A percentile compares a stretch with the other conserved stretches of the same genome.
These are phyloP conservation scores for Carnegiea gigantea DNA, from an alignment of 179 eudicot genomes.

Conservation along the genomic window DNA sequence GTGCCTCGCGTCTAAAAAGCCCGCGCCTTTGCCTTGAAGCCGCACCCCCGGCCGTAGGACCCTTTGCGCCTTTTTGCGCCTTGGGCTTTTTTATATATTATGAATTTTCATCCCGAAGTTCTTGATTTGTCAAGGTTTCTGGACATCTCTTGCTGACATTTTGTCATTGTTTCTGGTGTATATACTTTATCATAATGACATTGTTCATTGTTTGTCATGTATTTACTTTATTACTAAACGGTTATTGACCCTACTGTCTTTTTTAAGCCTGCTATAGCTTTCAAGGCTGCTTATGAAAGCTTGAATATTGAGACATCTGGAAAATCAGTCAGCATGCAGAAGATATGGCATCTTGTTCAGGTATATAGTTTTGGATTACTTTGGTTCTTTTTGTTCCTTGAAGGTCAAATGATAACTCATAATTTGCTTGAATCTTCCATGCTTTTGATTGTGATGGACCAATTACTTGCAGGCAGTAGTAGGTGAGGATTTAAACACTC, in stretches of 20 bases:
- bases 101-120: too few relatives aligned
- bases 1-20: too few relatives aligned
- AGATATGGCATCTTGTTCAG: constrained; percentile 95
- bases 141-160: background rate
- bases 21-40: too few relatives aligned
- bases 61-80: too few relatives aligned
- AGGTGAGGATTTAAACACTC: constrained; percentile 68
- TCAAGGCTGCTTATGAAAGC: constrained; percentile 78
- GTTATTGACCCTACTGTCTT: background rate
- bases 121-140: too few relatives aligned
- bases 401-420: background rate
- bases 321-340: constrained; percentile 87
- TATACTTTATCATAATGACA: background rate
- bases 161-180: background rate
- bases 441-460: constrained; percentile 16
- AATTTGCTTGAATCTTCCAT: constrained; percentile 11
- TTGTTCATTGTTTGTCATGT: background rate
- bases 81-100: too few relatives aligned
- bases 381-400: constrained; percentile 5
- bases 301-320: constrained; percentile 63
- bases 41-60: too few relatives aligned
- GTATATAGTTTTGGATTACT: constrained; percentile 34
- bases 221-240: constrained; percentile 3
- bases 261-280: constrained; percentile 84
- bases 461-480: constrained; percentile 51